phyloP scores from a whole-genome alignment of 495 filamentous ascomycete species.

The Podospora bellae-mahoneyi region DNA sequence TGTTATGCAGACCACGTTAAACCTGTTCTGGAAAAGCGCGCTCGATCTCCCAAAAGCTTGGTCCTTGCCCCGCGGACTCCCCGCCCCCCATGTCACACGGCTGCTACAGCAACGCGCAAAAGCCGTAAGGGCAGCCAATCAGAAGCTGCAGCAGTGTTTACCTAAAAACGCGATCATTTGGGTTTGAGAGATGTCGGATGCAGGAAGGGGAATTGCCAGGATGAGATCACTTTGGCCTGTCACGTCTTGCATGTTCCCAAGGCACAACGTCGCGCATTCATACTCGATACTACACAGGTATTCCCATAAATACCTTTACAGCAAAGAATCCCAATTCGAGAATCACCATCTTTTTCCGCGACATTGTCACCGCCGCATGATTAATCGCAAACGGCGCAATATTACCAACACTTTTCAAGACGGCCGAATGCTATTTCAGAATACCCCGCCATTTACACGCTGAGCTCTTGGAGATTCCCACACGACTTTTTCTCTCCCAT shows the following conservation, averaged over 20 bases:
- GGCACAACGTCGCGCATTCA: neutral
- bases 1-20: neutral
- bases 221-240: neutral
- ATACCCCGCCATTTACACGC: neutral
- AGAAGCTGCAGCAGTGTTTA: conserved; percentile 18
- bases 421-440: neutral
- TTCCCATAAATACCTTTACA: neutral
- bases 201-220: neutral
- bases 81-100: neutral
- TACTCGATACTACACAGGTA: neutral
- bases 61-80: neutral
- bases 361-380: neutral
- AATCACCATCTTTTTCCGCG: neutral
- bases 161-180: conserved; percentile 23
- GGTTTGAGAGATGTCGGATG: neutral
- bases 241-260: conserved; percentile 1
- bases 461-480: neutral
- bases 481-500: conserved; percentile 5
- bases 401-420: neutral
- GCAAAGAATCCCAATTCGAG: neutral
- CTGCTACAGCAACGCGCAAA: conserved; percentile 18
- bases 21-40: neutral
- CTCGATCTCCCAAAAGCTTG: neutral
- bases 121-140: conserved; percentile 13
- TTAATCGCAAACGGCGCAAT: neutral